Base-by-base conservation (phyloP, 2,329 filamentous ascomycete genomes). In the Sclerotinia nivalis region DNA sequence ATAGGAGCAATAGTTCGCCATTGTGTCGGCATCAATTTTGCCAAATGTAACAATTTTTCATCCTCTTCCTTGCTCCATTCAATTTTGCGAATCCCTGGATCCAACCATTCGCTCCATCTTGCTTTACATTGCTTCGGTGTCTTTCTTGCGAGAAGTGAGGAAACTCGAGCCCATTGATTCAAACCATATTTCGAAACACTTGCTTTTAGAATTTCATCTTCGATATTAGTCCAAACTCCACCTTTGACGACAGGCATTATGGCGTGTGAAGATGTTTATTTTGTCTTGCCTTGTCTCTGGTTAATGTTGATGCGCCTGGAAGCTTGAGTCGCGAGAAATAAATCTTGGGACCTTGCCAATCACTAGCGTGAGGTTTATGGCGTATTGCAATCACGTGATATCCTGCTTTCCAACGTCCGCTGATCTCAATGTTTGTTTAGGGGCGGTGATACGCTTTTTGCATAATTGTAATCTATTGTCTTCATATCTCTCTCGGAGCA, bases 41-140 rank as follows among this genome's bases (percentile, higher is more conserved):
- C 96, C 78, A 99, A 86, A 78, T 98, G 96, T 77, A 99, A 83
- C 71, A 99, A 86, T 83, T 97, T 97, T 84, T 99, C 96, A 80
- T 99, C 96, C 80, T 99, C 96, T 81, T 99, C 96, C 78, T 96
- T 92, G 79, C 93, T 97, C 95, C 96, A 99, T 83, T 99, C 96
- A 76, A 97, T 96, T 85, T 99, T 99, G 78, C 95, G 92, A 84
- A 99, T 98, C 79, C 92, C 93, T 28, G 96, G 96, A 79, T 99
- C 96, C 75, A 99, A 88, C 95, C 96, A 99, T 86, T 99, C 95
- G 80, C 91, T 89, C 96, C 96, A 99, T 83, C 96, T 88, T 72
- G 96, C 95, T 84, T 99, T 99, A 88, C 96, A 99, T 84, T 99
- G 96, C 84, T 99, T 99, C 66, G 96, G 90, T 45, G 96, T 98